Evolutionary conservation across 371 early-diverging fungal species (phyloP).

Genomic region (Amoeboaphelidium occidentale): DNA sequence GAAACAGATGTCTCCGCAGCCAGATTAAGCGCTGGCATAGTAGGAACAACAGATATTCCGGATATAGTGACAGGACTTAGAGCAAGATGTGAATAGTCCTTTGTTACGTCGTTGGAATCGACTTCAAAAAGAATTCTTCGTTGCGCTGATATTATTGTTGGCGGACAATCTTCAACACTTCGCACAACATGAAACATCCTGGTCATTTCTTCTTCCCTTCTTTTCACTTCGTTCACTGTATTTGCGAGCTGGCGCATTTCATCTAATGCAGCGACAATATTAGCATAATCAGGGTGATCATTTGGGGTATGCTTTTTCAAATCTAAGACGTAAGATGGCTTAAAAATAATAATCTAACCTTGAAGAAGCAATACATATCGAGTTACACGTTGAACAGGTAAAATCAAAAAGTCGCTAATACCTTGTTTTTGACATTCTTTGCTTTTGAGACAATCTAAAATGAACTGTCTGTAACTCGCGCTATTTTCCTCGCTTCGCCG

Average conservation of each 20-base stretch:
- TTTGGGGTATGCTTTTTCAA: slow-evolving; percentile 32
- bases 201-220: slow-evolving; percentile 24
- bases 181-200: slow-evolving; percentile 2
- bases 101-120: not conserved
- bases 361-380: slow-evolving; percentile 35
- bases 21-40: no score
- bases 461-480: slow-evolving; percentile 12
- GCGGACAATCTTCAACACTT: slow-evolving; percentile 18
- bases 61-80: not conserved
- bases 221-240: slow-evolving; percentile 36
- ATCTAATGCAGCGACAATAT: slow-evolving; percentile 28
- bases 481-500: slow-evolving; percentile 11
- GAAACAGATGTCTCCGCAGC: no score
- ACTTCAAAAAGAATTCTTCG: not conserved
- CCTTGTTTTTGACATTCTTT: slow-evolving; percentile 9
- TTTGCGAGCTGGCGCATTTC: slow-evolving; percentile 30
- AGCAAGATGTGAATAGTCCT: not conserved
- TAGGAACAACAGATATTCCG: not conserved
- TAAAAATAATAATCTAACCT: no score
- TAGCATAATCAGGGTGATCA: slow-evolving; percentile 27
- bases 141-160: slow-evolving; percentile 13
- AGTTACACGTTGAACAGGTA: slow-evolving; percentile 39
- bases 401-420: slow-evolving; percentile 28
- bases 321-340: no score
- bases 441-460: slow-evolving; percentile 7